Conservation (phyloP, 2,329 filamentous ascomycete species). For the Helicocarpus griseus region DNA sequence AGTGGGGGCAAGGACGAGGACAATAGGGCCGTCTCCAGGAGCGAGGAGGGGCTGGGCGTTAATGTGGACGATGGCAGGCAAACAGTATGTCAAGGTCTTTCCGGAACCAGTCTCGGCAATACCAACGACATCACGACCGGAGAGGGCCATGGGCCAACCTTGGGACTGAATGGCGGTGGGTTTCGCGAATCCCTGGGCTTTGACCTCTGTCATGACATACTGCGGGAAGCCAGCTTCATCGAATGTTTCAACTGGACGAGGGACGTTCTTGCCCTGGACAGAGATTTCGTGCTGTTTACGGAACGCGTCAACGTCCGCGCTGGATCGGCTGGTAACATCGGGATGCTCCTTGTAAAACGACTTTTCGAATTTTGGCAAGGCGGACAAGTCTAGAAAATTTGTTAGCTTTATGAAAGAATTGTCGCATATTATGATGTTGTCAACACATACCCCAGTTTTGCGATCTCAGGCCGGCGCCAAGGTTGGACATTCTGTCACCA, state of each 20-base stretch:
- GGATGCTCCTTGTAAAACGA: conserved; percentile 97
- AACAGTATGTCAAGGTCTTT: conserved; percentile 97
- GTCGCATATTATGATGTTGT: conserved; percentile 6
- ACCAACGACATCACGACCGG: conserved; percentile 95
- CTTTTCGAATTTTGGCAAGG: conserved; percentile 95
- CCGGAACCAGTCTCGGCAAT: conserved; percentile 98
- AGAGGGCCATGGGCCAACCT: conserved; percentile 98
- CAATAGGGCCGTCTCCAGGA: conserved; percentile 91
- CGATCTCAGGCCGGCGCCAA: conserved; percentile 77
- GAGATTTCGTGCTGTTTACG: conserved; percentile 77
- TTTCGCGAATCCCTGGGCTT: conserved; percentile 88
- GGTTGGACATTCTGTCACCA: conserved; percentile 88
- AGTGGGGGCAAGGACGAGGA: conserved; percentile 89
- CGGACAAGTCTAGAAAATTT: conserved; percentile 53
- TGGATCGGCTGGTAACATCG: conserved; percentile 62
- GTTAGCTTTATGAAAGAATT: conserved; percentile 18
- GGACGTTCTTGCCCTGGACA: conserved; percentile 68
- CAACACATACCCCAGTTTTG: conserved; percentile 71
- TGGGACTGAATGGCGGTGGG: conserved; percentile 97
- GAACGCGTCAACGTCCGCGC: conserved; percentile 78
- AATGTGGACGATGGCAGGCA: conserved; percentile 98
- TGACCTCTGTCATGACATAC: conserved; percentile 98
- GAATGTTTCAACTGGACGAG: conserved; percentile 91
- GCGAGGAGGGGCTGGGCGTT: conserved; percentile 95
- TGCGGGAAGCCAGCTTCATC: conserved; percentile 94